Percentiles rank a stretch among this genome's conserved stretches.
These are phyloP conservation scores for Fusarium tanahbumbuense DNA, from an alignment of 2,329 filamentous ascomycete species.

Conservation along the genomic window DNA sequence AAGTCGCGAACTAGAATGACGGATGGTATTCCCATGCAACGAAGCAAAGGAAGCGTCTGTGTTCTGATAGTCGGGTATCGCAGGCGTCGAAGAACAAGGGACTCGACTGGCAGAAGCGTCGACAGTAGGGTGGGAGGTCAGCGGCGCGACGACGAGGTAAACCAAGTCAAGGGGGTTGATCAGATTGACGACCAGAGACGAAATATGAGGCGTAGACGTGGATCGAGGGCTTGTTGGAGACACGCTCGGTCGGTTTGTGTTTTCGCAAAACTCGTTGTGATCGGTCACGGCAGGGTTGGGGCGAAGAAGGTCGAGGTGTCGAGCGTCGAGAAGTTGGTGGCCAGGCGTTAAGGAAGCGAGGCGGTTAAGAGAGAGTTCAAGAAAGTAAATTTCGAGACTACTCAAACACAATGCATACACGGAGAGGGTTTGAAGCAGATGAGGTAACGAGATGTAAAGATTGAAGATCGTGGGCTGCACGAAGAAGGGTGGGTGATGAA, in stretches of 20 bases:
- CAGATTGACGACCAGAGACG: constrained; percentile 19
- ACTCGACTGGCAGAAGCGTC: constrained; percentile 28
- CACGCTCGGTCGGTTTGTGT: constrained; percentile 44
- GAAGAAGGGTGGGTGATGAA: constrained; percentile 51
- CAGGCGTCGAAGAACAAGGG: constrained; percentile 26
- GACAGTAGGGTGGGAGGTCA: constrained; percentile 37
- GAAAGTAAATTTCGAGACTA: constrained; percentile 40
- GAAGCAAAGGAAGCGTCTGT: background rate
- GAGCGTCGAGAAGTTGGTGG: constrained; percentile 41
- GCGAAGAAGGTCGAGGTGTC: constrained; percentile 42
- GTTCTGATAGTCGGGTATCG: constrained; percentile 29
- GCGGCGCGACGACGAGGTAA: constrained; percentile 30
- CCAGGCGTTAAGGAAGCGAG: constrained; percentile 24
- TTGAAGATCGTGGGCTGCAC: constrained; percentile 50
- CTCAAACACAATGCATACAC: constrained; percentile 44
- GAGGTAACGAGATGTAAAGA: constrained; percentile 36
- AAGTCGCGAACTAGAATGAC: constrained; percentile 38
- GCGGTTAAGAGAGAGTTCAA: constrained; percentile 12
- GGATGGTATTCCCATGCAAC: constrained; percentile 43
- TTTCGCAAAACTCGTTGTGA: constrained; percentile 50
- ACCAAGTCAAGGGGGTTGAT: constrained; percentile 15
- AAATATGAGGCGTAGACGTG: constrained; percentile 33
- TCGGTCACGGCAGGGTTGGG: constrained; percentile 46
- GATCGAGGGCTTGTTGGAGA: constrained; percentile 39
- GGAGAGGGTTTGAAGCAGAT: constrained; percentile 37